Conservation (phyloP, 148 eudicot species). For the Vaccinium darrowii region DNA sequence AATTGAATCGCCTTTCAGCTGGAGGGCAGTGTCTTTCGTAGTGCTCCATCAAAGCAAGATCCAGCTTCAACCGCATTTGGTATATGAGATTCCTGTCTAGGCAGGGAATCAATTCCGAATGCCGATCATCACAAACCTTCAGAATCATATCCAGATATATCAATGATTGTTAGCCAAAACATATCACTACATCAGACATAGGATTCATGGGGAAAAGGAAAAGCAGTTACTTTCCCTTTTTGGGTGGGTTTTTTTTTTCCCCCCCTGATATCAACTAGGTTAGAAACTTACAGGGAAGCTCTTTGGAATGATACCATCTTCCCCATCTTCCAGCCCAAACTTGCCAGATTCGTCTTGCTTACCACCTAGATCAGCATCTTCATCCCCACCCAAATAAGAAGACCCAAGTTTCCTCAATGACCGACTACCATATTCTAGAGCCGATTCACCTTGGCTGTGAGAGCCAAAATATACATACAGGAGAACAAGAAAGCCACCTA, state of each 20-base stretch:
- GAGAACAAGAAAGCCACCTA: conserved; percentile 58
- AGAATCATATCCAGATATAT: conserved; percentile 21
- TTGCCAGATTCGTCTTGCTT: conserved; percentile 63
- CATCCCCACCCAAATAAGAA: conserved; percentile 79
- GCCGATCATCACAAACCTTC: conserved; percentile 94
- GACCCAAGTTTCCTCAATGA: conserved; percentile 85
- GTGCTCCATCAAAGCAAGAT: conserved; percentile 97
- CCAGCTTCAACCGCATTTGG: conserved; percentile 92
- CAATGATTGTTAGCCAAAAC: conserved; percentile 10
- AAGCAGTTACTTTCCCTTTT: background rate
- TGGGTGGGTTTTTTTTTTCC: background rate
- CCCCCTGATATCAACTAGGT: background rate
- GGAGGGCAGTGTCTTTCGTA: conserved; percentile 98
- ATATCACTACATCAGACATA: background rate
- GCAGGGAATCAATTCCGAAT: conserved; percentile 95
- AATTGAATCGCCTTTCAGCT: conserved; percentile 88
- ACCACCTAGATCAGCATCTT: conserved; percentile 54
- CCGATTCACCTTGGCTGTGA: conserved; percentile 61
- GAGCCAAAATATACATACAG: conserved; percentile 82
- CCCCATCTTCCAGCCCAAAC: conserved; percentile 57
- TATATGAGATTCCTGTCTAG: conserved; percentile 93
- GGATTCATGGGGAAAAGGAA: background rate
- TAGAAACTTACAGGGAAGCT: conserved; percentile 82
- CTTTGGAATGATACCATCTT: conserved; percentile 57
- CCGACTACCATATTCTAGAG: conserved; percentile 88